These are phyloP conservation scores for Fusarium neocosmosporiellum DNA, from an alignment of 2,329 filamentous ascomycete species.

Conservation along the genomic window DNA sequence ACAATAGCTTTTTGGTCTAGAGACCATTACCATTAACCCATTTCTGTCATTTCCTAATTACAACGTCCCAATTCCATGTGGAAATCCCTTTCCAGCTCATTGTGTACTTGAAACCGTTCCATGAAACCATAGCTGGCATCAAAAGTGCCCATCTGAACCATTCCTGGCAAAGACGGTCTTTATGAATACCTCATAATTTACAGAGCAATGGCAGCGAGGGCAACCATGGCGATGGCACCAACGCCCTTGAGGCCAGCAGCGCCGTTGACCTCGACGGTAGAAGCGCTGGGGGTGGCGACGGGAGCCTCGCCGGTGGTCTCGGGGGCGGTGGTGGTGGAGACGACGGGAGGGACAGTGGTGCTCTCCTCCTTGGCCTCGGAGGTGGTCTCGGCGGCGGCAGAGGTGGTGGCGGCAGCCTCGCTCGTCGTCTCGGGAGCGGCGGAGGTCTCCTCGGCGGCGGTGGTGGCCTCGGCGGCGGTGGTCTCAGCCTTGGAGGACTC, in stretches of 20 bases:
- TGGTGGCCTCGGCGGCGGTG: slow-evolving; percentile 46
- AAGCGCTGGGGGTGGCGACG: slow-evolving; percentile 21
- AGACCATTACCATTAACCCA: slow-evolving; percentile 36
- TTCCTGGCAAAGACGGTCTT: not conserved
- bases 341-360: slow-evolving; percentile 19
- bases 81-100: slow-evolving; percentile 14
- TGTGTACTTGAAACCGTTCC: not conserved
- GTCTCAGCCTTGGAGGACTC: slow-evolving; percentile 24
- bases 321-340: slow-evolving; percentile 6
- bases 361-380: slow-evolving; percentile 23
- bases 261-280: slow-evolving; percentile 41
- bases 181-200: slow-evolving; percentile 39
- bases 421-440: slow-evolving; percentile 2
- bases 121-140: not conserved
- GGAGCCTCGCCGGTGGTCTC: slow-evolving; percentile 10
- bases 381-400: slow-evolving; percentile 12
- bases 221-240: slow-evolving; percentile 49
- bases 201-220: slow-evolving; percentile 50
- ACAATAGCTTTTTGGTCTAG: slow-evolving; percentile 24
- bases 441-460: slow-evolving; percentile 5
- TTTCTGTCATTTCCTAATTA: slow-evolving; percentile 17
- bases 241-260: slow-evolving; percentile 47
- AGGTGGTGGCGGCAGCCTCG: slow-evolving; percentile 11
- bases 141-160: not conserved
- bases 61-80: slow-evolving; percentile 1